Conservation (phyloP, 257 asterid genomes). For the Pogostemon cablin region DNA sequence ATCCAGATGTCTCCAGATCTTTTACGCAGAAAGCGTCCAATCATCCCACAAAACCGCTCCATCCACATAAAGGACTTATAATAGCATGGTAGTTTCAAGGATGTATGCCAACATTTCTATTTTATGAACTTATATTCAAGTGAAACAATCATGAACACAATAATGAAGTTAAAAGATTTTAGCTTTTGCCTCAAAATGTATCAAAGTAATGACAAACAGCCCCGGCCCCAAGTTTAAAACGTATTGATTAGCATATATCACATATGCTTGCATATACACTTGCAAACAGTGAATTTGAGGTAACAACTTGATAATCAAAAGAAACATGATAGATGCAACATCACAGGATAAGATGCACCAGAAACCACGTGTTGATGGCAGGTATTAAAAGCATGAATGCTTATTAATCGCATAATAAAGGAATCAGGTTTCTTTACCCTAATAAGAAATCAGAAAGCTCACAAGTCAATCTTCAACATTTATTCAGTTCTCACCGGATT, state of each 20-base stretch:
- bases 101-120: conserved; percentile 4
- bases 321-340: conserved; percentile 13
- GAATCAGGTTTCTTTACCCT: conserved; percentile 24
- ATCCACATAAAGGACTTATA: conserved; percentile 11
- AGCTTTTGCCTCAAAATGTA: conserved; percentile 18
- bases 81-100: not conserved
- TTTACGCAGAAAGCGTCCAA: conserved; percentile 12
- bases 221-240: conserved; percentile 7
- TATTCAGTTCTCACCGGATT: conserved; percentile 23
- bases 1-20: not conserved
- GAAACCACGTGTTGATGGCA: conserved; percentile 12
- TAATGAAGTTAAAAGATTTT: conserved; percentile 24
- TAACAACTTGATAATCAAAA: conserved; percentile 14
- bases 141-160: conserved; percentile 17
- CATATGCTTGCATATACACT: not conserved
- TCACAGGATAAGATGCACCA: conserved; percentile 17
- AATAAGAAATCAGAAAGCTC: conserved; percentile 16
- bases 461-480: conserved; percentile 22
- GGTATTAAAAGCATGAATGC: conserved; percentile 13
- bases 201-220: conserved; percentile 3
- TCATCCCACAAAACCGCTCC: not conserved
- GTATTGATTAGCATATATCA: not conserved
- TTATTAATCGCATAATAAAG: conserved; percentile 10
- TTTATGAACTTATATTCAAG: conserved; percentile 14
- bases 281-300: not conserved